Evolutionary conservation across 768 basidiomycete genomes (phyloP), one percentile per base, ranked within the genome.

Genomic region (Dentipellis fragilis): DNA sequence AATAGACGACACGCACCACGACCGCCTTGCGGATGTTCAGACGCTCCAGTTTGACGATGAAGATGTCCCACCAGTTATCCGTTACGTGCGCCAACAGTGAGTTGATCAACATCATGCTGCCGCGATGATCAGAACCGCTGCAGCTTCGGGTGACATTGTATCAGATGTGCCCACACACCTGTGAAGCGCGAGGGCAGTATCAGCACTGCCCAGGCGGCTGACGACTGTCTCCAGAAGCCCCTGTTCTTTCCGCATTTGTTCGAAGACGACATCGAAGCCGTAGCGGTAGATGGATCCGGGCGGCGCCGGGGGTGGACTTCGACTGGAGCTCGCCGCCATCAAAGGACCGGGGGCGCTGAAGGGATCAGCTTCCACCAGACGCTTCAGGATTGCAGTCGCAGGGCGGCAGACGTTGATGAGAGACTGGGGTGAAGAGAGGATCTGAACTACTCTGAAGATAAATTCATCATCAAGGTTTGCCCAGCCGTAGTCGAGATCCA

Each of bases 401-500:
- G 93, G 93, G 5, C 92, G 85, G 63, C 89, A 90, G 57, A 94
- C 89, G 58, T 96, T 96, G 73, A 94, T 84, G 16, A 85, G 78
- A 10, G 87, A 87, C 39, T 79, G 75, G 0, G 85, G 74, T 0
- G 89, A 87, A 0, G 89, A 82, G 22, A 91, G 75, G 61, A 89
- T 85, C 63, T 84, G 80, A 14, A 91, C 89, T 51, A 93, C 79
- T 67, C 80, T 79, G 62, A 81, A 75, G 53, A 93, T 88, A 69
- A 95, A 93, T 7, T 69, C 67, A 52, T 81, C 75, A 58, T 83
- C 80, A 5, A 94, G 77, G n/a, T 72, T 73, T 1, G 80, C 75
- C 89, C 89, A 93, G 47, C 90, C 91, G 58, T 87, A 83, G 49
- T 89, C 84, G 21, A 87, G 73, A 59, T 93, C 89, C 86, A 94